Evolutionary conservation across 116 monocot species (phyloP), one percentile per base, ranked within the genome.

Genomic region (Papilionanthe hybrid): DNA sequence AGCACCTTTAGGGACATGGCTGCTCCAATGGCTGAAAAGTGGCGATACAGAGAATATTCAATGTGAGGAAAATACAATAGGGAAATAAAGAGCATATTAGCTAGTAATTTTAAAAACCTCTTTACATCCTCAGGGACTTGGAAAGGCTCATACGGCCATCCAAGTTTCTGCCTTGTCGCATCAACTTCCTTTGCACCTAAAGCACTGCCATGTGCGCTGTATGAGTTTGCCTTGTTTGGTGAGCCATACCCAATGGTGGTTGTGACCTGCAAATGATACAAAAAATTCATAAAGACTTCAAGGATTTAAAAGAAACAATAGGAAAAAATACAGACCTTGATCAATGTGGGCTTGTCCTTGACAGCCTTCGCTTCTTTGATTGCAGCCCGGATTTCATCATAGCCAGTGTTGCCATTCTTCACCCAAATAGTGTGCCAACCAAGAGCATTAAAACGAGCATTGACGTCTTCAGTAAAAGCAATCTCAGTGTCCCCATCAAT

Each of bases 1-100:
- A 76, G 95, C 95, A 73, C 99, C 99, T 55, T 88, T 79, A 0
- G 92, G 57, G 18, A 76, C 77, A 82, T 99, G 99, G 47, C 90
- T 91, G 84, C 99, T 95, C 99, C 99, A 99, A 77, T 99, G 99
- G 28, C 99, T 99, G 81, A 28, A 43, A 44, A 23, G 53, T 6
- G 72, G 23, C 9, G 72, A 42, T 72, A 1, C 9, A 19, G 20
- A 8, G n/a, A 15, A 1, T 7, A 42, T 19, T 72, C 20, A 42
- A 63, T 63, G 63, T 25, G 1, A 23, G n/a, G 25, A 25, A 49
- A 49, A 22, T 6, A 63, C 4, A 56, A 13, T 8, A 22, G 2
- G 9, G 7, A 12, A 63, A 63, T 23, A 63, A 22, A 12, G n/a
- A 63, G 7, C 23, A 63, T 8, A 63, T 5, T 5, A 25, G 49